A percentile compares a stretch with the other conserved stretches of the same genome.
Conservation (phyloP, 2,329 filamentous ascomycete species). For the Dactylellina drechsleri region DNA sequence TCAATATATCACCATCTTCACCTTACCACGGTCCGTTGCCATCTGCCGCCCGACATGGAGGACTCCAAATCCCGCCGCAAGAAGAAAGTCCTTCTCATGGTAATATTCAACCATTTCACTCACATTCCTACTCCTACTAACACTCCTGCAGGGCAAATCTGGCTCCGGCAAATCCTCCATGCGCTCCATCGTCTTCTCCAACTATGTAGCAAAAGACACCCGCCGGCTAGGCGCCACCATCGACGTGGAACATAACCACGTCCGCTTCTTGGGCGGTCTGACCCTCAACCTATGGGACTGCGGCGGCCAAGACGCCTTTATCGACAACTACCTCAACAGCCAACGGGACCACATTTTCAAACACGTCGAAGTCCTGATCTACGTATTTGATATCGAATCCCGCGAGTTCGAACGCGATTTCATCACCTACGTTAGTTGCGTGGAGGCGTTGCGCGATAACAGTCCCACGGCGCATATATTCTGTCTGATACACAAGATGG, state of each 20-base stretch:
- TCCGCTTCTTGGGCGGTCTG: conserved; percentile 97
- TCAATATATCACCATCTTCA: no score
- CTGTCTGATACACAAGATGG: conserved; percentile 98
- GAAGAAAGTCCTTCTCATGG: conserved; percentile 59
- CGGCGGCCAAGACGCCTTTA: conserved; percentile 96
- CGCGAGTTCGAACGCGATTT: conserved; percentile 93
- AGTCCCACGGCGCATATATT: conserved; percentile 85
- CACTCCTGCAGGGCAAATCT: conserved; percentile 77
- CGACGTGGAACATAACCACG: conserved; percentile 97
- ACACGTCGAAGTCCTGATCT: conserved; percentile 95
- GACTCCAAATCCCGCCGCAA: conserved; percentile 58
- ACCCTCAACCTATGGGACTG: conserved; percentile 99
- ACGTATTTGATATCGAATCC: conserved; percentile 98
- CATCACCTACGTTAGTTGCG: conserved; percentile 89
- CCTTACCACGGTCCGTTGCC: no score
- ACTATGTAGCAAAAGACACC: conserved; percentile 97
- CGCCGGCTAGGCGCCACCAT: conserved; percentile 92
- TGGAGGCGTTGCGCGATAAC: conserved; percentile 86
- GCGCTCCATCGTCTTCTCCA: conserved; percentile 98
- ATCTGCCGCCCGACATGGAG: conserved; percentile 46
- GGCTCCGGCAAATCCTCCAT: conserved; percentile 98
- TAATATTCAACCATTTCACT: conserved; percentile 20
- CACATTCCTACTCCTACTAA: background rate
- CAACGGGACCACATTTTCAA: conserved; percentile 97
- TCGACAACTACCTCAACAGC: conserved; percentile 96